A percentile compares a stretch with the other conserved stretches of the same genome.
Conservation (phyloP, 192 early-diverging fungal genomes). For the Coemansia sp. region DNA sequence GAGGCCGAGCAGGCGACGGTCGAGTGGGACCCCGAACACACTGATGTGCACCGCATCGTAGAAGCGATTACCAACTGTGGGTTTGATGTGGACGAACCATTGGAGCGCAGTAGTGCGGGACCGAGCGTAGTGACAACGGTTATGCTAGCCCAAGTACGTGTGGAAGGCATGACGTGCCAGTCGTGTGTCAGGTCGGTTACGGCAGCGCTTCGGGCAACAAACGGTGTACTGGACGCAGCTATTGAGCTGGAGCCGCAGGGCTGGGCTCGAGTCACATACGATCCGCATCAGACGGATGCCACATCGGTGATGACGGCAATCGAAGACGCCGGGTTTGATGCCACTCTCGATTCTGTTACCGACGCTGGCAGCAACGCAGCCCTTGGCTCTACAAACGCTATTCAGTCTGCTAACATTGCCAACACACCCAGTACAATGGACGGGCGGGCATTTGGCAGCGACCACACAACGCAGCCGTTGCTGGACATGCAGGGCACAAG, state of each 20-base stretch:
- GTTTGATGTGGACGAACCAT: constrained; percentile 58
- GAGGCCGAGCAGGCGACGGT: constrained; percentile 57
- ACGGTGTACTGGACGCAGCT: constrained; percentile 57
- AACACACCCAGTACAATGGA: constrained; percentile 1
- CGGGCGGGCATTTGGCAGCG: background rate
- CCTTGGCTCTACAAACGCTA: background rate
- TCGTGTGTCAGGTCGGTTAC: constrained; percentile 78
- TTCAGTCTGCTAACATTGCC: background rate
- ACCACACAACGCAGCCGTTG: constrained; percentile 7
- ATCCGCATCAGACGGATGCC: constrained; percentile 31
- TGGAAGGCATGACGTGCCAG: constrained; percentile 75
- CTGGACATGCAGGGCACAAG: background rate
- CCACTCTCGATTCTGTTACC: constrained; percentile 14
- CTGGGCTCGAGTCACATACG: constrained; percentile 58
- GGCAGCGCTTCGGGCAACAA: constrained; percentile 48
- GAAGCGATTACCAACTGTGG: constrained; percentile 68
- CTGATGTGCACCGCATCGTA: constrained; percentile 10
- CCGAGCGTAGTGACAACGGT: background rate
- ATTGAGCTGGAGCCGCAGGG: constrained; percentile 59
- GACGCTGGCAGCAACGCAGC: background rate
- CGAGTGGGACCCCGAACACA: constrained; percentile 45
- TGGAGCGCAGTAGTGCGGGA: background rate
- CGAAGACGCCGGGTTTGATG: constrained; percentile 66
- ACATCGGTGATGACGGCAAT: constrained; percentile 58
- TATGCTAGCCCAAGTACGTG: constrained; percentile 13